Base-by-base conservation (phyloP, 345 rosid genomes). In the Alliaria petiolata region DNA sequence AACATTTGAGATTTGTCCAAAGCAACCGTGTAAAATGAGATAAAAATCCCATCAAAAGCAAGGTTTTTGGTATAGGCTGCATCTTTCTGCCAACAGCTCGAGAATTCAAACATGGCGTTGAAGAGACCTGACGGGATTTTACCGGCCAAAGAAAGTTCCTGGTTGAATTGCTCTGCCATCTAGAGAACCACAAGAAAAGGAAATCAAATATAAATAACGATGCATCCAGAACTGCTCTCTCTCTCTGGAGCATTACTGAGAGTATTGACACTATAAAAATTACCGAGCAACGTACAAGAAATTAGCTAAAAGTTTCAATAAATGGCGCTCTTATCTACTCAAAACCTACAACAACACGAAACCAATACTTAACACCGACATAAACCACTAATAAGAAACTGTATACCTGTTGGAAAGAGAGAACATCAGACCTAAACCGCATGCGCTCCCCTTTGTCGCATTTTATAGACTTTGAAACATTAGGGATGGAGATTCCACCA, bases 151-250 rank as follows among this genome's bases (percentile, higher is more conserved):
- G 96, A 88, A 63, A 87, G 71, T 66, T 91, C 98, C 62, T 86
- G 97, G 77, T 93, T 93, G 81, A 93, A 91, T 75, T 91, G 96
- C 86, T 91, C 98, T 20, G 98, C 84, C 98, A 93, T 93, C 98
- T 93, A 76, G 4, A 46, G 31, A 72, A 60, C 53, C 53, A 49
- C 2, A 50, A 40, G 11, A 65, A 31, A 43, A 39, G 39, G 7
- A 69, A 34, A 62, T 30, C 0, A 60, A 36, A 60, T 11, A 45
- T 25, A 49, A 65, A 54, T 11, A 15, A 55, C 12, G 30, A 28
- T 31, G 14, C 44, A 61, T 40, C 39, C 47, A 39, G 9, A 60
- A 60, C 4, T 22, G 25, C 20, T 15, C 3, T 2, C 3, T 38
- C 33, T 30, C 62, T 52, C 76, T 19, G 3, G 31, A 71, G 22